These are phyloP conservation scores for Posidonia oceanica DNA, from an alignment of 116 monocot genomes.

Conservation along the genomic window DNA sequence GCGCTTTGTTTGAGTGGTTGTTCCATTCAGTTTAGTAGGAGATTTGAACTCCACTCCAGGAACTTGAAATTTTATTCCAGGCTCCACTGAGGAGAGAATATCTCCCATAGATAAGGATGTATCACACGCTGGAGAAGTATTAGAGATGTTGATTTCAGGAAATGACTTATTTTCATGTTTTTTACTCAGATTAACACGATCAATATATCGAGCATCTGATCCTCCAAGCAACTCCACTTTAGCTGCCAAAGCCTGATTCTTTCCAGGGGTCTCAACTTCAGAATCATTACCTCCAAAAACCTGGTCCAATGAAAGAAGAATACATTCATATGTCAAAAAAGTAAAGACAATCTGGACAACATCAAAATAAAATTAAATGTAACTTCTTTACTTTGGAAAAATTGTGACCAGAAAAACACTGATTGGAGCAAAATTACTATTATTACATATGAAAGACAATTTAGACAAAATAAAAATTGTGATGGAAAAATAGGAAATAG, in stretches of 20 bases:
- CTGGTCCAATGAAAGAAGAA: constrained; percentile 19
- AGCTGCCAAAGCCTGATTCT: constrained; percentile 24
- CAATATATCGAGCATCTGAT: constrained; percentile 19
- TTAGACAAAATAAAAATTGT: no score
- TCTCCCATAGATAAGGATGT: constrained; percentile 78
- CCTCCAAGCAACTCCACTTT: constrained; percentile 27
- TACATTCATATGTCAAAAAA: not conserved
- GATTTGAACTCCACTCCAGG: constrained; percentile 40
- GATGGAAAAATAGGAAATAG: no score
- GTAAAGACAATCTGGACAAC: not conserved
- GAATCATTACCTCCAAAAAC: constrained; percentile 71
- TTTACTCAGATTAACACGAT: constrained; percentile 24
- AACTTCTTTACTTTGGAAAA: no score
- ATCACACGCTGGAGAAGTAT: constrained; percentile 30
- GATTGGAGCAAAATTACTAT: no score
- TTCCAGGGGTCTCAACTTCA: constrained; percentile 46
- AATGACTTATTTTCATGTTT: constrained; percentile 21
- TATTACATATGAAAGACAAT: no score
- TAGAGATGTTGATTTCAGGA: constrained; percentile 28
- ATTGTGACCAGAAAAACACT: no score
- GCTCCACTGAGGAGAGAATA: constrained; percentile 76
- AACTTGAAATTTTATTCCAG: constrained; percentile 41
- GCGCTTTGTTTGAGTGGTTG: constrained; percentile 37
- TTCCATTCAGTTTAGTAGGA: constrained; percentile 57
- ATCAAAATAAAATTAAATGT: no score